Evolutionary conservation across 1,139 yeast genomes (phyloP), one percentile per base, ranked within the genome.

Genomic region (Sugiyamaella grinbergsii): DNA sequence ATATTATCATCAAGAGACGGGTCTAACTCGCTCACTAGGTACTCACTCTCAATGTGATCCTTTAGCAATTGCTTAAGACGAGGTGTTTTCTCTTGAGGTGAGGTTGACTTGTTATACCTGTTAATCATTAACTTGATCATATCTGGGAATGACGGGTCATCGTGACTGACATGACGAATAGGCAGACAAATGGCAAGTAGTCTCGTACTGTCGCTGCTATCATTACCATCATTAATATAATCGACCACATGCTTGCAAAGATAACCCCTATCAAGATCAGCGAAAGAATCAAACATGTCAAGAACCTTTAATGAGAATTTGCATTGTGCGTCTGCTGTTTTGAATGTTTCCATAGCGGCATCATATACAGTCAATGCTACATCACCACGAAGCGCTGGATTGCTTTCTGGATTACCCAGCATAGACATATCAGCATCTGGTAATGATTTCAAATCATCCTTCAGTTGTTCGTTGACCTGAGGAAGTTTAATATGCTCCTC

Each of bases 381-480:
- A 64, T 90, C 96, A 52, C 98, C 97, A 61, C 82, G 82, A 59
- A 91, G 74, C 0, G 95, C 97, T 6, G 97, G 96, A 63, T 90
- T 91, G 22, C 89, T 81, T 48, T 85, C 93, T 11, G 86, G 83
- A 58, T 83, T 83, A 32, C 97, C 97, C 57, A 91, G 74, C 79
- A 88, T 83, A 58, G 82, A 83, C 76, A 89, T 78, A 64, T 90
- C 95, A 15, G 91, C 89, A 58, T 89, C 96, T 0, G 97, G 97
- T 58, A 90, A 74, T 51, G 79, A 77, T 54, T 82, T 82, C 62
- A 88, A 73, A 60, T 83, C 83, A 49, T 79, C 82, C 58, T 81
- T 81, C 67, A 83, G 63, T 16, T 75, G 77, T 76, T 20, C 68
- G 66, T 4, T 69, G 23, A 81, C 69, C 45, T 72, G 74, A 26